Conservation (phyloP, 805 yeast genomes). For the Metschnikowia picachoensis region DNA sequence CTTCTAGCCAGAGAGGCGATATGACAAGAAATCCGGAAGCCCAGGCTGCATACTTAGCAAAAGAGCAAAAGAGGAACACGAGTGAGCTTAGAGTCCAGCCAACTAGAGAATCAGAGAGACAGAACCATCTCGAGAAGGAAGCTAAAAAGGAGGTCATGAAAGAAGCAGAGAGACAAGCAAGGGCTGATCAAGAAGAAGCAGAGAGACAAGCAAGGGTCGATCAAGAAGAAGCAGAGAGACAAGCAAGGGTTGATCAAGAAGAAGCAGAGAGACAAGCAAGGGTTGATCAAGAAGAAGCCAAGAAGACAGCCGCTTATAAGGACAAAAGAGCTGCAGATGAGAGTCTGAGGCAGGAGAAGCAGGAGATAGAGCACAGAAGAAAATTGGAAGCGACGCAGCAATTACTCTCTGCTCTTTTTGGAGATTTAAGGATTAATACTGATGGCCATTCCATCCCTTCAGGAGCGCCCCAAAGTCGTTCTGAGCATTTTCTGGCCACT, state of each 20-base stretch:
- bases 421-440: not conserved
- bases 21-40: too few species aligned
- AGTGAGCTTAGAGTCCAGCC: not conserved
- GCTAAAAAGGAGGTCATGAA: not conserved
- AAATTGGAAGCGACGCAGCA: slow-evolving; percentile 6
- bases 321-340: slow-evolving; percentile 9
- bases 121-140: not conserved
- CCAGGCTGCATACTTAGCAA: too few species aligned
- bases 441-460: too few species aligned
- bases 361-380: slow-evolving; percentile 2
- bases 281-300: too few species aligned
- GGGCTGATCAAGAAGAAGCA: too few species aligned
- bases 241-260: too few species aligned
- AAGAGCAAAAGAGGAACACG: too few species aligned
- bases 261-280: too few species aligned
- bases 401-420: slow-evolving; percentile 13
- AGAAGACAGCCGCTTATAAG: slow-evolving; percentile 8
- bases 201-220: not conserved
- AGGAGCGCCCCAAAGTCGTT: too few species aligned
- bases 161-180: too few species aligned
- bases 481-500: too few species aligned
- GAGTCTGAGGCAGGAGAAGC: not conserved
- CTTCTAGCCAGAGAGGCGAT: too few species aligned
- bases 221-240: not conserved
- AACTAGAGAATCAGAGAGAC: not conserved